Evolutionary conservation across 78 protist genomes (phyloP), one percentile per base, ranked within the genome.

Genomic region (Chrysochromulina parva): DNA sequence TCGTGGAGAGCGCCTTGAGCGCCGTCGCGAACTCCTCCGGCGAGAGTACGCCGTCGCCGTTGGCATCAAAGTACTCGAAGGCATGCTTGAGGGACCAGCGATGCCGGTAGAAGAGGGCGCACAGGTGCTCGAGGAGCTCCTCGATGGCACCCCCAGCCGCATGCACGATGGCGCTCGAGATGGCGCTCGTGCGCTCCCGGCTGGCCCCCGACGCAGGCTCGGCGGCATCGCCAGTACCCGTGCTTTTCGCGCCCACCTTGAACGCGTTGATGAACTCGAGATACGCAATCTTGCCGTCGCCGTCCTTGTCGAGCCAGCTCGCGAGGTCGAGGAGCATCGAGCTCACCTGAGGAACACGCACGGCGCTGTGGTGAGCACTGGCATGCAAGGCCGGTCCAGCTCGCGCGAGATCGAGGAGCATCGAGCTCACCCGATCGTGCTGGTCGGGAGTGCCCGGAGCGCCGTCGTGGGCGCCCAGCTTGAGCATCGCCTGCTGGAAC

Each of bases 1-100:
- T 10, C 28, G 9, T 13, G 71, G 28, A 7, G 28, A 65, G 71
- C 71, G 71, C 71, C 71, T 65, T 19, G 28, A 65, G 28, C 24
- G 71, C 71, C 71, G 71, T 65, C 28, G 9, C 17, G 24, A 65
- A 65, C 26, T 65, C 71, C 0, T 65, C 28, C 71, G 71, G 80
- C 38, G 55, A 71, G 53, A 26, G 53, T 3, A 71, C 80, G 22
- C 80, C 80, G 52, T 71, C 80, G 10, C 80, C 80, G 52, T 71
- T 38, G 52, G 80, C 80, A 52, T 71, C 80, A 52, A 71, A 71
- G 80, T 71, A 71, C 80, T 71, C 80, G 52, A 71, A 71, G 10
- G 80, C 80, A 6, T 38, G 52, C 80, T 71, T 5, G 52, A 71
- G 47, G 38, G 55, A 14, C 80, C 80, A 71, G 47, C 80, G 80